Evolutionary conservation across 345 rosid genomes (phyloP).

Genomic region (Theobroma cacao): DNA sequence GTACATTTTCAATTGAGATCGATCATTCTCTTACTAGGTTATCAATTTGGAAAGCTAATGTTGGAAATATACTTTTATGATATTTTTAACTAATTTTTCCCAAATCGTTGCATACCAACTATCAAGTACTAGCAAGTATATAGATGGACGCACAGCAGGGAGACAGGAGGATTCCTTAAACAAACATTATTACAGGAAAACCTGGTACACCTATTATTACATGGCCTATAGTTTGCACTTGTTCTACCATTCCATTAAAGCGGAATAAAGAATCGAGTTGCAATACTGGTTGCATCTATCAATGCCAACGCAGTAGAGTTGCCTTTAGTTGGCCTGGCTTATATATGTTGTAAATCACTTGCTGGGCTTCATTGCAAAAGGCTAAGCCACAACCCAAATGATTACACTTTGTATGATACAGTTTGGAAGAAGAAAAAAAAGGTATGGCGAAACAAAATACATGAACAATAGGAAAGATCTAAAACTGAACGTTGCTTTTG

Average conservation of each 20-base stretch:
- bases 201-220: background rate
- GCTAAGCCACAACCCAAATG: conserved; percentile 31
- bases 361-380: conserved; percentile 27
- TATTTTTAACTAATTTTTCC: background rate
- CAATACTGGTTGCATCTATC: background rate
- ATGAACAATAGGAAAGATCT: background rate
- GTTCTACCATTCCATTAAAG: background rate
- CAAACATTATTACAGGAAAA: background rate
- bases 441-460: background rate
- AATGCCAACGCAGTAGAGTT: background rate
- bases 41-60: no score
- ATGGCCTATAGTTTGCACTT: background rate
- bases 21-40: no score
- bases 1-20: background rate
- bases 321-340: background rate
- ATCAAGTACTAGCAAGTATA: no score
- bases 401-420: conserved; percentile 1
- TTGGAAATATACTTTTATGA: background rate
- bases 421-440: background rate
- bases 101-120: no score
- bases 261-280: background rate
- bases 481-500: conserved; percentile 54
- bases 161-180: no score
- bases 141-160: no score
- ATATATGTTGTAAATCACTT: background rate